Base-by-base conservation (phyloP, 805 yeast genomes). In the Ogataea trehaloabstinens region DNA sequence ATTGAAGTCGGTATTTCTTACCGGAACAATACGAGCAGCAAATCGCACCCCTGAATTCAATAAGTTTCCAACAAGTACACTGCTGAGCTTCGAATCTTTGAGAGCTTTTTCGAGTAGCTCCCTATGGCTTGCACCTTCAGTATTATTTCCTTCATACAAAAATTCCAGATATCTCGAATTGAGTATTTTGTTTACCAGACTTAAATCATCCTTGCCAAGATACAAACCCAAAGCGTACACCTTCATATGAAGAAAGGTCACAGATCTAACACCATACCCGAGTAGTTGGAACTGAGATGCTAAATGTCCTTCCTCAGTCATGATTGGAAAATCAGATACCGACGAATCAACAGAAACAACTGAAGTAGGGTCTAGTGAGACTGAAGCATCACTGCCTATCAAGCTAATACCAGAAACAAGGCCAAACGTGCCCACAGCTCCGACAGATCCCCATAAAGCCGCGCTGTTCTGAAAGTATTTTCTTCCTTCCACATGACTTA, bases 141-240 rank as follows among this genome's bases (percentile, higher is more conserved):
- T 10, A 15, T 39, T 27, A 19, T 40, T 34, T 12, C 33, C 33
- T 28, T 56, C 61, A 37, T 57, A 57, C 28, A 60, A 44, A 3
- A 46, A 36, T 3, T 72, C 64, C 12, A 75, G 47, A 38, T 55
- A 74, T 3, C 58, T 66, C 0, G 79, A 66, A 46, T 67, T 66
- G 19, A 79, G 52, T 3, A 76, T 67, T 6, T 60, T 46, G 3
- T 69, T 55, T 4, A 75, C 56, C 35, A 67, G 46, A 6, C 55
- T 38, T 12, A 70, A 52, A 53, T 88, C 96, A 0, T 74, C 71
- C 5, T 69, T 58, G 5, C 88, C 82, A 28, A 86, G 68, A 57
- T 91, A 91, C 6, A 93, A 64, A 0, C 96, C 98, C 27, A 86
- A 68, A 0, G 87, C 95, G 57, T 91, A 91, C 1, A 93, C 96